phyloP scores from a whole-genome alignment of 768 basidiomycete genomes.

The Termitomyces sp. region DNA sequence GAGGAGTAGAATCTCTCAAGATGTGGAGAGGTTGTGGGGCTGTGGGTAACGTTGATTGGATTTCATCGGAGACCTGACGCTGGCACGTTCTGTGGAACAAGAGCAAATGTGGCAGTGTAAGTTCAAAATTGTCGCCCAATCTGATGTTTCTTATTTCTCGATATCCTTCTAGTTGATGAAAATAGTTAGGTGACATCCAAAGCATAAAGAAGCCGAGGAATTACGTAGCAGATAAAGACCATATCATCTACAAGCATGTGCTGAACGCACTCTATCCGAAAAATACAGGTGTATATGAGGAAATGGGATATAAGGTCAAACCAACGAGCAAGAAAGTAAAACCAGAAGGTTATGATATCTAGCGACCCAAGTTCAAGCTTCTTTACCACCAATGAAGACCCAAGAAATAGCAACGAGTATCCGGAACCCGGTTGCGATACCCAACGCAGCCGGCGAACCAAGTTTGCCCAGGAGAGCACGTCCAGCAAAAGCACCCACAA shows the following conservation, averaged over 20 bases:
- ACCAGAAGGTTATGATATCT: neutral
- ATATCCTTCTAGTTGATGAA: neutral
- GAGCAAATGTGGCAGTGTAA: neutral
- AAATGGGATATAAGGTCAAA: neutral
- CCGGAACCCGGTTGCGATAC: conserved; percentile 61
- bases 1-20: neutral
- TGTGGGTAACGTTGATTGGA: no score
- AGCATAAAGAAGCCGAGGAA: neutral
- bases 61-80: no score
- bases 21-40: no score
- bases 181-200: neutral
- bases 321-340: neutral
- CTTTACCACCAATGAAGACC: conserved; percentile 56
- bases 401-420: conserved; percentile 60
- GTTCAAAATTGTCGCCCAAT: neutral
- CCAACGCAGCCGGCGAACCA: conserved; percentile 63
- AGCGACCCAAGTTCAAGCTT: neutral
- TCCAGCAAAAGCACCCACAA: conserved; percentile 70
- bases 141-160: neutral
- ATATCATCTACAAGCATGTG: neutral
- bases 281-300: neutral
- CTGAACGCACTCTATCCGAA: neutral
- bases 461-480: conserved; percentile 59
- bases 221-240: neutral
- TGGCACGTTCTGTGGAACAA: no score